These are phyloP conservation scores for Gossypium aridum DNA, from an alignment of 441 rosid species.

Conservation along the genomic window DNA sequence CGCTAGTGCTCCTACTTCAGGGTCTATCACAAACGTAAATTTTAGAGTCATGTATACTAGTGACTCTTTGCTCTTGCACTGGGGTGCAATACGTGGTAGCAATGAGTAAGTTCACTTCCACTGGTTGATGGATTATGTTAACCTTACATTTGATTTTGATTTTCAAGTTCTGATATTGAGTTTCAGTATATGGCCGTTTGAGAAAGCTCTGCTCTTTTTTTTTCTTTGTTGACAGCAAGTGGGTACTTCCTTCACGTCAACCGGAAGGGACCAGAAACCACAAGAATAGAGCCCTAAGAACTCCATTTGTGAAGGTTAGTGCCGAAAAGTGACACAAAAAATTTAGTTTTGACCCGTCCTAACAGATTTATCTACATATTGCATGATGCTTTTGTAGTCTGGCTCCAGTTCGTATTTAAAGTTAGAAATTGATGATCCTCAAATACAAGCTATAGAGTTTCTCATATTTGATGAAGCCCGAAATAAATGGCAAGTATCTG, in stretches of 20 bases:
- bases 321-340: slow-evolving; percentile 1
- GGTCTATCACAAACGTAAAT: slow-evolving; percentile 38
- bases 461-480: slow-evolving; percentile 76
- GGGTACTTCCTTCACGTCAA: slow-evolving; percentile 73
- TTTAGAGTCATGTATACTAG: slow-evolving; percentile 51
- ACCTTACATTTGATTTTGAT: neutral
- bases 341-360: slow-evolving; percentile 5
- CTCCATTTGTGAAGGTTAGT: slow-evolving; percentile 79
- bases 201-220: neutral
- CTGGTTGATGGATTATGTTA: slow-evolving; percentile 10
- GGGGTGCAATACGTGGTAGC: slow-evolving; percentile 76
- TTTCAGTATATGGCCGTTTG: neutral
- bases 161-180: slow-evolving; percentile 1
- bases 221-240: slow-evolving; percentile 44
- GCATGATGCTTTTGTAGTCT: slow-evolving; percentile 39
- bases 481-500: slow-evolving; percentile 69
- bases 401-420: slow-evolving; percentile 59
- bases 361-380: slow-evolving; percentile 15
- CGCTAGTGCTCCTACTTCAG: slow-evolving; percentile 37
- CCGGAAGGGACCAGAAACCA: slow-evolving; percentile 81
- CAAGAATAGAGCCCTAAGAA: slow-evolving; percentile 90
- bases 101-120: slow-evolving; percentile 53
- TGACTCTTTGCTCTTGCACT: slow-evolving; percentile 77
- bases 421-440: slow-evolving; percentile 78
- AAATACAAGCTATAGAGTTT: slow-evolving; percentile 83